Evolutionary conservation across 371 early-diverging fungal species (phyloP), one percentile per base, ranked within the genome.

Genomic region (Mucor lusitanicus): DNA sequence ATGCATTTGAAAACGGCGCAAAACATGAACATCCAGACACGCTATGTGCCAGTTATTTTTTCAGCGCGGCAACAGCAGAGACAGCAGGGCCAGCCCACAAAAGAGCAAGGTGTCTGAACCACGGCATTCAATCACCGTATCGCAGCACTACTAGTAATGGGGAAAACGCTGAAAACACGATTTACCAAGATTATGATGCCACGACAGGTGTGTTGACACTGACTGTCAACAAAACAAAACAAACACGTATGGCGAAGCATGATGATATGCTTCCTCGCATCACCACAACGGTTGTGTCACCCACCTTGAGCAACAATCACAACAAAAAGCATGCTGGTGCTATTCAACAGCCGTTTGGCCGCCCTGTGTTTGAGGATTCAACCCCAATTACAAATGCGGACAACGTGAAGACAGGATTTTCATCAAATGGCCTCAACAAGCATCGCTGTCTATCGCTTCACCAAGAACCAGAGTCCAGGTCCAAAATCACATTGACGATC

Each of bases 1-100:
- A 76, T 19, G 84, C 84, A 55, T 79, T 92, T 59, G 84, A 85
- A 50, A 25, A 68, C 57, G 77, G 85, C n/a, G 28, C 28, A 42
- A 44, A 56, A 32, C 67, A 77, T 28, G 60, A 23, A 27, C 56
- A 58, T 33, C 67, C 69, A 6, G 70, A 62, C 33, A 59, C 53
- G 2, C 35, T 83, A 17, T 83, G 83, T 56, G 71, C 74, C 2
- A 44, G 64, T 9, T 78, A 78, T 59, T 83, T 78, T 62, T 77
- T 77, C 37, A 67, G 64, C 2, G 32, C 55, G 25, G 23, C 25
- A 50, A 21, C 6, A 50, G 25, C 50, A 50, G 50, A 40, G 40
- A 40, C 40, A 40, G 1, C 40, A 17, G 9, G 6, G 9, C 6
- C 35, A 35, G 9, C 7, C 4, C 9, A 5, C 8, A 40, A 40